A percentile compares a stretch with the other conserved stretches of the same genome.
Evolutionary conservation across 108 stramenopile species (phyloP).

Genomic region (Pseudonitzschia pungens): DNA sequence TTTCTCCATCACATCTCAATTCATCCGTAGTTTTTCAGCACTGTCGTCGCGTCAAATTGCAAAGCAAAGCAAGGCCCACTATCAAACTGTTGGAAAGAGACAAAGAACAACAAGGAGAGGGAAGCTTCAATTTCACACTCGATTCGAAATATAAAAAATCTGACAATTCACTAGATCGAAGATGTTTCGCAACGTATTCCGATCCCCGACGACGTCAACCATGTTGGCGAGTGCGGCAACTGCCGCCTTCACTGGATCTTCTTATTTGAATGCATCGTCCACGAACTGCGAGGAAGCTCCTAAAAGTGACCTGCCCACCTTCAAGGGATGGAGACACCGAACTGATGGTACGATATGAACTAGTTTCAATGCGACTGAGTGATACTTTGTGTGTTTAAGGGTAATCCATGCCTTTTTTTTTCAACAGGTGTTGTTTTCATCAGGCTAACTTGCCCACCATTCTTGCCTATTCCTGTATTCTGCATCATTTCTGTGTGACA

Average conservation of each 20-base stretch:
- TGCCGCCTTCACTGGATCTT: slow-evolving; percentile 31
- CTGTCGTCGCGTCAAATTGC: too few relatives aligned
- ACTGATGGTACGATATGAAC: slow-evolving; percentile 32
- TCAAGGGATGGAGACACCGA: slow-evolving; percentile 41
- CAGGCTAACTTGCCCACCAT: background rate
- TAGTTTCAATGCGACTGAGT: background rate
- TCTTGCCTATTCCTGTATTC: background rate
- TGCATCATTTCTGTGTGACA: background rate
- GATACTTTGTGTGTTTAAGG: background rate
- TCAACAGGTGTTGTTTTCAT: background rate
- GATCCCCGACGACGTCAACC: slow-evolving; percentile 31
- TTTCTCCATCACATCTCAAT: too few relatives aligned
- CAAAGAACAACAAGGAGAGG: background rate
- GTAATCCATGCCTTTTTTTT: slow-evolving; percentile 2
- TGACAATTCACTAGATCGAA: slow-evolving; percentile 7
- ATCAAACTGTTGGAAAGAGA: too few relatives aligned
- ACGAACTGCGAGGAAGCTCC: slow-evolving; percentile 14
- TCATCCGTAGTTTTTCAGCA: too few relatives aligned
- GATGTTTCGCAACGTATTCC: slow-evolving; percentile 40
- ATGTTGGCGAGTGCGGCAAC: slow-evolving; percentile 38
- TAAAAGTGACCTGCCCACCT: slow-evolving; percentile 19
- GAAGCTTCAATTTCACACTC: background rate
- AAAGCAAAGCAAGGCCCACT: too few relatives aligned
- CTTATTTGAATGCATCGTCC: slow-evolving; percentile 7
- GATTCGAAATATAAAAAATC: background rate